phyloP scores from a whole-genome alignment of 2,329 filamentous ascomycete genomes.

The Cytospora piceae region DNA sequence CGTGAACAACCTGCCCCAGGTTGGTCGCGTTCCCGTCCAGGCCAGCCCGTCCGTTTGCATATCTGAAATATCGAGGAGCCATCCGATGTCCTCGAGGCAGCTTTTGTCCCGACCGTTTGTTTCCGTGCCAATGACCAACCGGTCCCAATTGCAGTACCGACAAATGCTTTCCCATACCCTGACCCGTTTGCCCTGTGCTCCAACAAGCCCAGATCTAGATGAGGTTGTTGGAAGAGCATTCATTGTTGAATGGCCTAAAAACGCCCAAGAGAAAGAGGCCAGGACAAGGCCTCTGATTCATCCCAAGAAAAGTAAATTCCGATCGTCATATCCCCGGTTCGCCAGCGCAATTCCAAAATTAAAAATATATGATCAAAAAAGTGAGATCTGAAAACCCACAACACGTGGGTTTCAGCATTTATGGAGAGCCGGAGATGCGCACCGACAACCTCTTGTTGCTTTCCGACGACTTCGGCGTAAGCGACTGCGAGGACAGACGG shows the following conservation, averaged over 20 bases:
- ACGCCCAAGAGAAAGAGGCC: conserved; percentile 10
- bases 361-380: conserved; percentile 30
- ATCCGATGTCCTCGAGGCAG: conserved; percentile 9
- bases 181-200: conserved; percentile 11
- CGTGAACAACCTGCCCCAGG: conserved; percentile 13
- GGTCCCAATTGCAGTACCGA: conserved; percentile 3
- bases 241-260: conserved; percentile 3
- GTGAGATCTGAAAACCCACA: conserved; percentile 6
- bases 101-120: conserved; percentile 12
- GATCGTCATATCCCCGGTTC: conserved; percentile 14
- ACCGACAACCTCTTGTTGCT: conserved; percentile 14
- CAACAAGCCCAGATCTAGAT: neutral
- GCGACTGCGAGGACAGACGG: conserved; percentile 29
- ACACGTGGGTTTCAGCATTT: neutral
- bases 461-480: conserved; percentile 25
- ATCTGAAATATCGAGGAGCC: conserved; percentile 2
- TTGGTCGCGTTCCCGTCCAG: conserved; percentile 24
- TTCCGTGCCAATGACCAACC: conserved; percentile 4
- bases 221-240: neutral
- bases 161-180: conserved; percentile 13
- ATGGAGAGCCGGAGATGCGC: neutral
- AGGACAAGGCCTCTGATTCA: neutral
- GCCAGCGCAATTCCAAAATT: conserved; percentile 24
- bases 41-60: conserved; percentile 27
- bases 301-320: conserved; percentile 12